phyloP scores from a whole-genome alignment of 108 stramenopile species.

The Epithemia pelagica region DNA sequence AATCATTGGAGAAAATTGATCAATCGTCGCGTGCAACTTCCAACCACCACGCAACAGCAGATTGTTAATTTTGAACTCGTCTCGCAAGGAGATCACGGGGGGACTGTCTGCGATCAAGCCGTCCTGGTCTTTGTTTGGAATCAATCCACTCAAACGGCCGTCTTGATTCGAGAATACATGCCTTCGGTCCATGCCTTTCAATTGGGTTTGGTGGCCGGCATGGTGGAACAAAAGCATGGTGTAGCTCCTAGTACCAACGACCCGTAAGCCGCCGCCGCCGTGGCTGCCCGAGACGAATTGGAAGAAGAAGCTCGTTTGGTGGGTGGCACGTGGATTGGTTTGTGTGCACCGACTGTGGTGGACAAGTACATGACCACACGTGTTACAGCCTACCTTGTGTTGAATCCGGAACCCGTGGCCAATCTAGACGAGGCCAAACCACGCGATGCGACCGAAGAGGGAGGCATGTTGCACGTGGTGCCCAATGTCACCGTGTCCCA shows the following conservation, averaged over 20 bases:
- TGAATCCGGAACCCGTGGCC: slow-evolving; percentile 56
- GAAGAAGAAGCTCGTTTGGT: slow-evolving; percentile 78
- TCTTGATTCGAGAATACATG: slow-evolving; percentile 73
- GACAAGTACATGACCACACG: slow-evolving; percentile 77
- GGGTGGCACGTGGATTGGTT: slow-evolving; percentile 64
- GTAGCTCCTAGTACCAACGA: no score
- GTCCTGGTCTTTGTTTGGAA: slow-evolving; percentile 81
- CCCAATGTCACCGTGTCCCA: slow-evolving; percentile 47
- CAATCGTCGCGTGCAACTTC: not conserved
- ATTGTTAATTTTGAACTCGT: slow-evolving; percentile 8
- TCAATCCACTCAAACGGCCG: slow-evolving; percentile 58
- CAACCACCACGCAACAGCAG: no score
- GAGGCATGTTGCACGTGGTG: slow-evolving; percentile 74
- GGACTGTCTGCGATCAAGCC: slow-evolving; percentile 34
- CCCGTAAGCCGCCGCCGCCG: no score
- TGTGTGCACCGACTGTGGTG: slow-evolving; percentile 56
- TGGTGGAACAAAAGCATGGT: slow-evolving; percentile 66
- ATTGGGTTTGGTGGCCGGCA: slow-evolving; percentile 66
- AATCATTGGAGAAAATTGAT: not conserved
- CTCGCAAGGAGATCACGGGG: not conserved
- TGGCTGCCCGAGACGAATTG: slow-evolving; percentile 63
- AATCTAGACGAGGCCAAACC: slow-evolving; percentile 51
- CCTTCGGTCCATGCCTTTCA: slow-evolving; percentile 55
- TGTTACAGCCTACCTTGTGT: slow-evolving; percentile 51
- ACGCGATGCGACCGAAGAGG: slow-evolving; percentile 70